phyloP scores from a whole-genome alignment of 345 rosid species.

The Eucalyptus marginata region DNA sequence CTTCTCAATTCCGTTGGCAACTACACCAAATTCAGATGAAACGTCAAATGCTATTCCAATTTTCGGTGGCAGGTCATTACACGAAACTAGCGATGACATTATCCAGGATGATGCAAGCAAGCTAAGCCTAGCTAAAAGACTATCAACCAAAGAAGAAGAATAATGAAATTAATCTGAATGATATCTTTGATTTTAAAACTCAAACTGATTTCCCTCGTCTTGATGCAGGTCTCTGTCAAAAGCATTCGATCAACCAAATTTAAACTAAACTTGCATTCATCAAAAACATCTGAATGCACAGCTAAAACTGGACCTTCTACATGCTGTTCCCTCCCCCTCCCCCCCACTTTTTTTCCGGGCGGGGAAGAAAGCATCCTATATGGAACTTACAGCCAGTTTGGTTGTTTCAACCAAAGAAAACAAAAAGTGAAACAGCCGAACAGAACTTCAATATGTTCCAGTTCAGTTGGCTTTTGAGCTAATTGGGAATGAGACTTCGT shows the following conservation, averaged over 20 bases:
- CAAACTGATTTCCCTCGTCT: neutral
- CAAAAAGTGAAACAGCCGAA: neutral
- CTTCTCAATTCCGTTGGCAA: neutral
- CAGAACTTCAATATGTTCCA: neutral
- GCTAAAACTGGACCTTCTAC: neutral
- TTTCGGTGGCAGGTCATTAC: neutral
- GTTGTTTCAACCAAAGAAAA: neutral
- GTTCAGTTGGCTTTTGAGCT: neutral
- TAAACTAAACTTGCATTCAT: neutral
- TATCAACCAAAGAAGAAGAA: neutral
- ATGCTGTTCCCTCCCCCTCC: neutral
- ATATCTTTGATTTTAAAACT: neutral
- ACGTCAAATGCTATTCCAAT: neutral
- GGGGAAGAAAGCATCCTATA: neutral
- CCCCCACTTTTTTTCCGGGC: too few relatives aligned
- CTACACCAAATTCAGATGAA: neutral
- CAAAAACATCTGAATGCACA: neutral
- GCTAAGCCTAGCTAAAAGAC: neutral
- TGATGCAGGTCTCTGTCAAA: neutral
- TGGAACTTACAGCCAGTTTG: neutral
- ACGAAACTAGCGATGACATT: neutral
- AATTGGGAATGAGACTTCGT: neutral
- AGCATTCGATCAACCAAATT: neutral
- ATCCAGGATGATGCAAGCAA: neutral
- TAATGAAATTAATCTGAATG: neutral